Evolutionary conservation across 2,329 filamentous ascomycete species (phyloP).

Genomic region (Rhinocladiella mackenziei): DNA sequence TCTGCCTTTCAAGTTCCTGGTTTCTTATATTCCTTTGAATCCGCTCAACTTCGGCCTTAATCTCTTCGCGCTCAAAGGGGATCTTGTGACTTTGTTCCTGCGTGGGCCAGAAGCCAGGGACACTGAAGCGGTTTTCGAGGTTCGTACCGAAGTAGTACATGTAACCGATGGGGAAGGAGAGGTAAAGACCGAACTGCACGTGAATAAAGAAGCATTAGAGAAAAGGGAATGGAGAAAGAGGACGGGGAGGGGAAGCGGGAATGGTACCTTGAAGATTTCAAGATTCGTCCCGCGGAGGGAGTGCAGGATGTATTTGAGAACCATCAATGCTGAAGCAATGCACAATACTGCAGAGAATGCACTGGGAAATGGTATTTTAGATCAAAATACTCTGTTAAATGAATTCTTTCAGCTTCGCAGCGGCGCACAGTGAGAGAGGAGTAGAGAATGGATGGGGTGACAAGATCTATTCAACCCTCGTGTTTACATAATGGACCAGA

Average conservation of each 20-base stretch:
- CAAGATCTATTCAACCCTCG: too few species aligned
- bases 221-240: neutral
- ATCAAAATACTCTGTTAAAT: too few species aligned
- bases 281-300: conserved; percentile 79
- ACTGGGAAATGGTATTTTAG: too few species aligned
- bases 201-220: conserved; percentile 6
- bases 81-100: conserved; percentile 51
- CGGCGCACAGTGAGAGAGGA: too few species aligned
- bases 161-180: conserved; percentile 97
- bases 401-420: too few species aligned
- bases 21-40: conserved; percentile 45
- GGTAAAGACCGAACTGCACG: conserved; percentile 88
- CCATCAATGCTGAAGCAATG: too few species aligned
- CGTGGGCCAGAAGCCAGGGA: conserved; percentile 91
- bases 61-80: conserved; percentile 54
- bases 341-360: too few species aligned
- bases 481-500: too few species aligned
- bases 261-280: conserved; percentile 82
- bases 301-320: conserved; percentile 40
- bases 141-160: conserved; percentile 99
- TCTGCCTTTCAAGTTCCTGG: conserved; percentile 17
- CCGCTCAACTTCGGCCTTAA: conserved; percentile 66
- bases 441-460: too few species aligned
- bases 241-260: neutral
- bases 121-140: conserved; percentile 83